Evolutionary conservation across 345 rosid species (phyloP).

Genomic region (Salix udensis): DNA sequence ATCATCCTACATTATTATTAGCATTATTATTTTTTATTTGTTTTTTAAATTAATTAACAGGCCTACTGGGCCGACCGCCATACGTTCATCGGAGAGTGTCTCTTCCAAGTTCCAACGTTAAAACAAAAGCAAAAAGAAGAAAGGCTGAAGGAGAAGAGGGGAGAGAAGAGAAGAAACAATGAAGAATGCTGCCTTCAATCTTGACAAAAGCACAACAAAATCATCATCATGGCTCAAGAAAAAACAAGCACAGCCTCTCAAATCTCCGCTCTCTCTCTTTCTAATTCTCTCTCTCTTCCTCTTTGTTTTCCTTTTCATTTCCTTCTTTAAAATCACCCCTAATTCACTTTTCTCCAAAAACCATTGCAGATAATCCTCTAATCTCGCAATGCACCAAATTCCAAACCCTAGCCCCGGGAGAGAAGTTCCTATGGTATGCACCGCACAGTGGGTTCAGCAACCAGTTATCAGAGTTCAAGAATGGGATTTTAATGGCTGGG

Average conservation of each 20-base stretch:
- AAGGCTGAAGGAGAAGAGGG: no score
- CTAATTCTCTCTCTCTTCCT: slow-evolving; percentile 18
- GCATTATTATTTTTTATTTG: no score
- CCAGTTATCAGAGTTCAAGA: slow-evolving; percentile 87
- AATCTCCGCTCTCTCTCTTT: slow-evolving; percentile 34
- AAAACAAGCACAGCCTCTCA: slow-evolving; percentile 22
- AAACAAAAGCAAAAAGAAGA: background rate
- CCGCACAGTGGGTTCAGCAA: slow-evolving; percentile 97
- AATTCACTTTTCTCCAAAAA: slow-evolving; percentile 30
- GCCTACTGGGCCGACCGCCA: no score
- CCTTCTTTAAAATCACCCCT: slow-evolving; percentile 38
- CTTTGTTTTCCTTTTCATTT: slow-evolving; percentile 34
- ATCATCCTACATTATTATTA: no score
- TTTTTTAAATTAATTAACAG: no score
- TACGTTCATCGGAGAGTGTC: no score
- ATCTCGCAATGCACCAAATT: slow-evolving; percentile 39
- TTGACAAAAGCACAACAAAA: slow-evolving; percentile 23
- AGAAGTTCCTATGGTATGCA: slow-evolving; percentile 66
- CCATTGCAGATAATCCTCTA: slow-evolving; percentile 23
- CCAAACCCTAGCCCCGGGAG: slow-evolving; percentile 17
- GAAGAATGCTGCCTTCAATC: slow-evolving; percentile 36
- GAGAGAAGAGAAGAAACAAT: slow-evolving; percentile 1
- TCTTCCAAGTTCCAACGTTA: background rate
- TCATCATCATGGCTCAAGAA: slow-evolving; percentile 46
- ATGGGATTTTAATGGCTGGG: slow-evolving; percentile 64